Conservation (phyloP, 352 stramenopile species). For the Phytophthora melonis region DNA sequence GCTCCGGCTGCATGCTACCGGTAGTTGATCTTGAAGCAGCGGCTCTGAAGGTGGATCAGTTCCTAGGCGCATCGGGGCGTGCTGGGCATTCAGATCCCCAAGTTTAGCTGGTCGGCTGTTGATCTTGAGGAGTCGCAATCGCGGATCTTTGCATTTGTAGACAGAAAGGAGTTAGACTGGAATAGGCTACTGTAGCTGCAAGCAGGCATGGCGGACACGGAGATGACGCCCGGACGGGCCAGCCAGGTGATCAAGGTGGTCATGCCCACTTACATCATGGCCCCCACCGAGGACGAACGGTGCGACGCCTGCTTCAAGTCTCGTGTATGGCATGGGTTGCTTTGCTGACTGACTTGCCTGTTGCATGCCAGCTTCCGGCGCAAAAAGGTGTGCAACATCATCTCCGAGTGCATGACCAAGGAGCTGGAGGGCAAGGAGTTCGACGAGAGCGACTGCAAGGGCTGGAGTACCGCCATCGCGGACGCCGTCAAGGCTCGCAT, state of each 20-base stretch:
- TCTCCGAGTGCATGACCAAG: conserved; percentile 69
- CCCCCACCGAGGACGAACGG: conserved; percentile 79
- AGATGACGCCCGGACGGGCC: conserved; percentile 44
- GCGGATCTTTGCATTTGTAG: conserved; percentile 22
- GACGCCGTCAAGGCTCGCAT: conserved; percentile 74
- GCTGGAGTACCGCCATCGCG: conserved; percentile 71
- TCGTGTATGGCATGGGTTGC: neutral
- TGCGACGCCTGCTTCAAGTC: conserved; percentile 24
- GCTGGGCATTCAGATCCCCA: too few species aligned
- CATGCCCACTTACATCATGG: conserved; percentile 89
- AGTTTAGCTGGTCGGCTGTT: neutral
- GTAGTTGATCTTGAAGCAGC: too few species aligned
- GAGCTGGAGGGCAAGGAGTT: conserved; percentile 82
- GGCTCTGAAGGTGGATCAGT: too few species aligned
- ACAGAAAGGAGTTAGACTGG: neutral
- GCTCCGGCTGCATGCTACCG: too few species aligned
- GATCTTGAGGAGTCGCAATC: conserved; percentile 31
- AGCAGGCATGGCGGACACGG: conserved; percentile 60
- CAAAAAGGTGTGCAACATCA: conserved; percentile 80
- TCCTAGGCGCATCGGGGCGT: too few species aligned
- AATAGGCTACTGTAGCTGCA: neutral
- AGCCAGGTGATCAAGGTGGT: conserved; percentile 84
- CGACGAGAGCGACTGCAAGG: conserved; percentile 75
- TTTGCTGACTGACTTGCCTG: neutral
- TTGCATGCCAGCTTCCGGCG: conserved; percentile 64